Conservation (phyloP, 208 protist genomes). For the Porcisia deanei region DNA sequence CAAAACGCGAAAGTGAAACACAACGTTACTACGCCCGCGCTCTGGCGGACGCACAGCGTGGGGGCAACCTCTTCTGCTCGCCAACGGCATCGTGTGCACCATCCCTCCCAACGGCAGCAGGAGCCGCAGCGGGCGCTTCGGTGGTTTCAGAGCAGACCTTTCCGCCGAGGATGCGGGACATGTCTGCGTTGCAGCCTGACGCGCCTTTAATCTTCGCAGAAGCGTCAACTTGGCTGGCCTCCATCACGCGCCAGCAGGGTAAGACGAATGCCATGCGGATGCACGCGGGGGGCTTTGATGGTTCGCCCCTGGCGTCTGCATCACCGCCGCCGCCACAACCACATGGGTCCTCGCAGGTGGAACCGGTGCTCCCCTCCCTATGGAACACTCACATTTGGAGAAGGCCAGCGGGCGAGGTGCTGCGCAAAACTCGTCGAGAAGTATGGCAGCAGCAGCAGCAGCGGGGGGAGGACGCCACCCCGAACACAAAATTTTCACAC, state of each 20-base stretch:
- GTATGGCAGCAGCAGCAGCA: background rate
- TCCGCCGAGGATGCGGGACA: constrained; percentile 2
- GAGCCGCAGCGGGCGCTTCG: background rate
- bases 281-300: background rate
- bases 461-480: background rate
- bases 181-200: constrained; percentile 5
- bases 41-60: constrained; percentile 32
- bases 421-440: constrained; percentile 6
- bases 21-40: constrained; percentile 39
- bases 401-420: constrained; percentile 8
- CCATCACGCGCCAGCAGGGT: background rate
- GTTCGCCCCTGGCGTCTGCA: constrained; percentile 12
- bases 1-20: constrained; percentile 27
- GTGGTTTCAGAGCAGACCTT: background rate
- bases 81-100: background rate
- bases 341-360: background rate
- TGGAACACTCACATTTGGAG: constrained; percentile 16
- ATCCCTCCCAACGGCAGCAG: background rate
- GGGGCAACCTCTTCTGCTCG: constrained; percentile 3
- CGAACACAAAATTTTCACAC: background rate
- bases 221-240: background rate
- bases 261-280: background rate
- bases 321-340: constrained; percentile 1
- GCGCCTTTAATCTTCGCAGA: constrained; percentile 5
- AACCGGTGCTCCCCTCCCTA: constrained; percentile 3